A percentile compares a stretch with the other conserved stretches of the same genome.
Conservation (phyloP, 1,284 basidiomycete genomes). For the Heterobasidion annosum region DNA sequence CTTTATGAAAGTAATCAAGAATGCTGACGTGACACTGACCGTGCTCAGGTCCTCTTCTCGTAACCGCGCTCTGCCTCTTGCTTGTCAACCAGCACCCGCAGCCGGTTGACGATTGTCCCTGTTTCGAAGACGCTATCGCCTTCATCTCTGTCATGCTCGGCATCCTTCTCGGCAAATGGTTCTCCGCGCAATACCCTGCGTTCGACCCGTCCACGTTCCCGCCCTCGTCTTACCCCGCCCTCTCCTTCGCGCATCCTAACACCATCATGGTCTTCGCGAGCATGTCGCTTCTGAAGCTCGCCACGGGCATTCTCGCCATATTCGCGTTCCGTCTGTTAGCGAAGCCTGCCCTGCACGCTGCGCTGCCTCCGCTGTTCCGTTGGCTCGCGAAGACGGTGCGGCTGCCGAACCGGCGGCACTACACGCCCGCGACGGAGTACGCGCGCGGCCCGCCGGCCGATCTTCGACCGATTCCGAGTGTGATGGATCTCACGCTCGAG, state of each 20-base stretch:
- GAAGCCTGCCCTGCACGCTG: conserved; percentile 64
- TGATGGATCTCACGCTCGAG: conserved; percentile 80
- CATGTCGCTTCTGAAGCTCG: conserved; percentile 52
- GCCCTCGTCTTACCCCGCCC: conserved; percentile 45
- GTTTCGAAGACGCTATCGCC: conserved; percentile 97
- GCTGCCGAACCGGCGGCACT: conserved; percentile 75
- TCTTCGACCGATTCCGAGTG: conserved; percentile 73
- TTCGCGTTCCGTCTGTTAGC: conserved; percentile 82
- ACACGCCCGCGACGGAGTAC: conserved; percentile 86
- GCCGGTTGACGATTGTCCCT: conserved; percentile 93
- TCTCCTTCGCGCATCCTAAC: conserved; percentile 16
- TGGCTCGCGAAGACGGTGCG: conserved; percentile 49
- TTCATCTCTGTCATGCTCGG: conserved; percentile 83
- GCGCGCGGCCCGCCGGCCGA: conserved; percentile 51
- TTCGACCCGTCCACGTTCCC: conserved; percentile 23
- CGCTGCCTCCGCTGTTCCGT: conserved; percentile 80
- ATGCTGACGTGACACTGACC: neutral
- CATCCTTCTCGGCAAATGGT: conserved; percentile 52
- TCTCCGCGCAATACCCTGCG: conserved; percentile 37
- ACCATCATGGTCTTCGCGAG: conserved; percentile 52
- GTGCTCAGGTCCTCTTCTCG: conserved; percentile 52
- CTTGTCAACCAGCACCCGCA: conserved; percentile 87
- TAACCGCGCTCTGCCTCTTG: conserved; percentile 60
- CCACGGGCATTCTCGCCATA: conserved; percentile 55
- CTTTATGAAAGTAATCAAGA: neutral